These are phyloP conservation scores for Alternaria metachromatica DNA, from an alignment of 2,329 filamentous ascomycete genomes.

Conservation along the genomic window DNA sequence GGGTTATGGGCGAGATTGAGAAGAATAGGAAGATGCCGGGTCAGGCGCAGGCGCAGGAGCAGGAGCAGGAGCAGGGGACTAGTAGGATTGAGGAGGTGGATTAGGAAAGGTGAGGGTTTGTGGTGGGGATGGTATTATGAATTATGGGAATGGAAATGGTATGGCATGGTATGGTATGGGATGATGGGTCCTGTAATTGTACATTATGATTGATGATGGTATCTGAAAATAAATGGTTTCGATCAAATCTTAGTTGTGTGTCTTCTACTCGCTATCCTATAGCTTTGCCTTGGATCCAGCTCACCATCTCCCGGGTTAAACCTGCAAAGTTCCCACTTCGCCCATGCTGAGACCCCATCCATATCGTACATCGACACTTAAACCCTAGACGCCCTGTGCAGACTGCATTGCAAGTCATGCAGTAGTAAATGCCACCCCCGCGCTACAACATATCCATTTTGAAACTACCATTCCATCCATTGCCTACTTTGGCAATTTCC, in stretches of 20 bases:
- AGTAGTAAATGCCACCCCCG: background rate
- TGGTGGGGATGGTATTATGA: background rate
- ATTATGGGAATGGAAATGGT: background rate
- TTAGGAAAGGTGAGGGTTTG: no score
- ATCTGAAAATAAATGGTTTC: constrained; percentile 4
- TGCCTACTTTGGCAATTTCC: no score
- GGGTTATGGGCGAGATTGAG: constrained; percentile 74
- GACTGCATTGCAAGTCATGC: background rate
- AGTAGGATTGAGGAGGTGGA: background rate
- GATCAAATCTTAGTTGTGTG: background rate
- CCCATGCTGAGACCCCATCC: background rate
- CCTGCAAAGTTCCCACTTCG: background rate
- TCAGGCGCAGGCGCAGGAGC: constrained; percentile 39
- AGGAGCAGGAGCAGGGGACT: background rate
- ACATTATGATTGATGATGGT: constrained; percentile 12
- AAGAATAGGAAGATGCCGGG: constrained; percentile 48
- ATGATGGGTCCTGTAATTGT: constrained; percentile 10
- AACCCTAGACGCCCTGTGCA: background rate
- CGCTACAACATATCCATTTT: background rate
- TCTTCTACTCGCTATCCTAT: background rate
- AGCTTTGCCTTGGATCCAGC: background rate
- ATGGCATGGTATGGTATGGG: background rate
- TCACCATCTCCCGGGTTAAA: background rate
- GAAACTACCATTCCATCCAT: background rate
- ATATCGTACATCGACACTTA: background rate